A percentile compares a stretch with the other conserved stretches of the same genome.
phyloP scores from a whole-genome alignment of 129 eudicot genomes.

The Centrapalus pauciflorus region DNA sequence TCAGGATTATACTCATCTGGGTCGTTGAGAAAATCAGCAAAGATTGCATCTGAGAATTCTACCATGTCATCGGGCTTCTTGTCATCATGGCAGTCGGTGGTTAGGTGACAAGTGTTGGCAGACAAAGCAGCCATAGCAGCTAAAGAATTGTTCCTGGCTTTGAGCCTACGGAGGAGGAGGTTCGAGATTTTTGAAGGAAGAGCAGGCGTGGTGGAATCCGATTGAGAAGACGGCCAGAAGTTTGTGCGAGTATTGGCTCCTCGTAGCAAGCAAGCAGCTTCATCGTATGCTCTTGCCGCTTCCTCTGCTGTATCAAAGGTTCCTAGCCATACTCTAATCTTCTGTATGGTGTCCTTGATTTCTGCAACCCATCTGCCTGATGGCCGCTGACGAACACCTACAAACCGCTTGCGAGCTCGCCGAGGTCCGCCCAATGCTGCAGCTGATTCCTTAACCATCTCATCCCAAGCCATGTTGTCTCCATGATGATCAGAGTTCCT shows the following conservation, averaged over 20 bases:
- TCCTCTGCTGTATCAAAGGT: constrained; percentile 85
- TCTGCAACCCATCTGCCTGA: constrained; percentile 91
- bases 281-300: constrained; percentile 89
- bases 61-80: constrained; percentile 26
- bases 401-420: constrained; percentile 56
- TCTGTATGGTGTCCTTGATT: constrained; percentile 81
- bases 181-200: constrained; percentile 73
- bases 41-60: constrained; percentile 47
- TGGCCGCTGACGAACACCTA: constrained; percentile 85
- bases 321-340: constrained; percentile 81
- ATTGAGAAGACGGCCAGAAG: constrained; percentile 65
- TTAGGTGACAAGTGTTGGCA: constrained; percentile 16
- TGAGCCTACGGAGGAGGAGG: constrained; percentile 65
- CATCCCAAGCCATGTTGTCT: constrained; percentile 44
- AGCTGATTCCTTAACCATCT: constrained; percentile 47
- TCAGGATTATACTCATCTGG: constrained; percentile 42
- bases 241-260: constrained; percentile 86
- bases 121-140: constrained; percentile 36
- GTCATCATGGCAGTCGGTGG: constrained; percentile 21
- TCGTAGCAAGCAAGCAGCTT: constrained; percentile 77
- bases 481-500: constrained; percentile 21
- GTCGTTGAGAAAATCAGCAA: constrained; percentile 64
- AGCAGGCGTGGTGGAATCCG: constrained; percentile 51
- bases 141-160: constrained; percentile 59
- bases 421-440: constrained; percentile 53